These are phyloP conservation scores for Backusella westeae DNA, from an alignment of 192 early-diverging fungal species.

Conservation along the genomic window DNA sequence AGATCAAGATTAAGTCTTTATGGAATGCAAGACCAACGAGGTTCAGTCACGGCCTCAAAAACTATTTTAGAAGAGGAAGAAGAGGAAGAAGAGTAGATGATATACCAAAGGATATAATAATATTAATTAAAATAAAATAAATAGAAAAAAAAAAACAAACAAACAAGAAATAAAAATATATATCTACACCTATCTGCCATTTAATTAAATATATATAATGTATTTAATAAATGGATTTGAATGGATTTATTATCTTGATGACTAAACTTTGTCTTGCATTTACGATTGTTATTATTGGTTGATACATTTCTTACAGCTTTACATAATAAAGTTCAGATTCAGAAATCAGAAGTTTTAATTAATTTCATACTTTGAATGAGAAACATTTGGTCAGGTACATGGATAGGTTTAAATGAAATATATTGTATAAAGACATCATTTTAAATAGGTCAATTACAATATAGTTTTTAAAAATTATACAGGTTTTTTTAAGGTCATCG, in stretches of 20 bases:
- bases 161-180: not conserved
- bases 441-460: too few relatives aligned
- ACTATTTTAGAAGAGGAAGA: constrained; percentile 37
- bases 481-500: too few relatives aligned
- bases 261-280: not conserved
- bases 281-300: not conserved
- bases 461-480: too few relatives aligned
- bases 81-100: constrained; percentile 32
- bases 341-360: too few relatives aligned
- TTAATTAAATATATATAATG: not conserved
- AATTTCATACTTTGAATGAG: too few relatives aligned
- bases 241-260: not conserved
- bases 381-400: too few relatives aligned
- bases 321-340: not conserved
- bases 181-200: not conserved
- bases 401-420: too few relatives aligned
- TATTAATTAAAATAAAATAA: not conserved
- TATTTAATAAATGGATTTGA: not conserved
- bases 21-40: constrained; percentile 20
- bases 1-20: constrained; percentile 29
- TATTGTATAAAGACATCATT: too few relatives aligned
- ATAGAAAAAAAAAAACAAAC: not conserved
- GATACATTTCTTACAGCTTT: not conserved
- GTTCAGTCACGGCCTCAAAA: constrained; percentile 11
- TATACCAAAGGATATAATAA: constrained; percentile 8